Percentiles rank a stretch among this genome's conserved stretches.
These are phyloP conservation scores for Fusarium nelsonii DNA, from an alignment of 2,329 filamentous ascomycete genomes.

Conservation along the genomic window DNA sequence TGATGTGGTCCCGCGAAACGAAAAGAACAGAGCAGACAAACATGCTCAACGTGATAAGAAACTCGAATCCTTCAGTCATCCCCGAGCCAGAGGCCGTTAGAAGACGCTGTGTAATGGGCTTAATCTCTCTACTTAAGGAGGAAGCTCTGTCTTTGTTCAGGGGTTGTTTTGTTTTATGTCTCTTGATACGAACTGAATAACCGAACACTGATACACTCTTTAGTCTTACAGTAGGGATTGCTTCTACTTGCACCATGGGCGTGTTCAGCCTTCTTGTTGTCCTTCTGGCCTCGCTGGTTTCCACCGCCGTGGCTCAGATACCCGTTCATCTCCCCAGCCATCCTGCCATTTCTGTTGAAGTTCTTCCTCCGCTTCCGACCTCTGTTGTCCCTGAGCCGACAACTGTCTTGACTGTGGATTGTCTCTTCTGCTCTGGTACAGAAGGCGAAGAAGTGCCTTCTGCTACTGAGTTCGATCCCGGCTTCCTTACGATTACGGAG, in stretches of 20 bases:
- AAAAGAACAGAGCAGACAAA: slow-evolving; percentile 28
- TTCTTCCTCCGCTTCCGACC: slow-evolving; percentile 21
- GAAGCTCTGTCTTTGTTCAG: neutral
- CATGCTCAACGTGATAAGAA: slow-evolving; percentile 34
- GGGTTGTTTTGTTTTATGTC: slow-evolving; percentile 1
- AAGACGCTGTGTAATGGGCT: slow-evolving; percentile 21
- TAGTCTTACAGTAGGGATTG: slow-evolving; percentile 4
- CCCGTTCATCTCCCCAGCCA: slow-evolving; percentile 15
- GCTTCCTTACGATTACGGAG: neutral
- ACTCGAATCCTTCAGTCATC: slow-evolving; percentile 17
- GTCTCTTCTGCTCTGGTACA: slow-evolving; percentile 31
- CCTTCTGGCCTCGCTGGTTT: slow-evolving; percentile 26
- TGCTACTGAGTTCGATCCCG: neutral
- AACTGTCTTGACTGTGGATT: slow-evolving; percentile 33
- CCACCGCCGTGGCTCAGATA: slow-evolving; percentile 6
- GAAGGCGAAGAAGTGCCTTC: slow-evolving; percentile 6
- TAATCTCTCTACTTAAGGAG: slow-evolving; percentile 36
- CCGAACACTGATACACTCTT: slow-evolving; percentile 36
- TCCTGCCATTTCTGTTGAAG: slow-evolving; percentile 16
- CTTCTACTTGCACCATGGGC: slow-evolving; percentile 37
- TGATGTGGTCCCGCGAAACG: slow-evolving; percentile 16
- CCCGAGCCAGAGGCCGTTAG: slow-evolving; percentile 14
- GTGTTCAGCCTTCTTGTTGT: slow-evolving; percentile 27
- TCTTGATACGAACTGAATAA: slow-evolving; percentile 18
- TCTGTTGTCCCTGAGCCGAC: slow-evolving; percentile 14